Evolutionary conservation across 1,284 basidiomycete species (phyloP), one percentile per base, ranked within the genome.

Genomic region (Cryptococcus sp.): DNA sequence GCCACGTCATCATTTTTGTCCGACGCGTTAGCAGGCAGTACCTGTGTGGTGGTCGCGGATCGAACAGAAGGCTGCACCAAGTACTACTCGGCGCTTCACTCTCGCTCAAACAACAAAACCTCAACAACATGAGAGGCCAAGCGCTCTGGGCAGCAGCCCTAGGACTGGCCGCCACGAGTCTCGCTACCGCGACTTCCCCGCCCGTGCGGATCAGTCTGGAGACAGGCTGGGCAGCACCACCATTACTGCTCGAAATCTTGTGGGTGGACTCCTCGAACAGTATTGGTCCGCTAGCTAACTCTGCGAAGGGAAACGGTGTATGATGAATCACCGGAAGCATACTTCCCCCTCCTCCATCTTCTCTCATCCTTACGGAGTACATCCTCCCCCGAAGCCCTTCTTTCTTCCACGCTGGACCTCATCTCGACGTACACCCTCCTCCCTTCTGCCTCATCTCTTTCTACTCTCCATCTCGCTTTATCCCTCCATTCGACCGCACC

Each of bases 231-330:
- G 75, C 83, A 4, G 83, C 86, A 20, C 83, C 88, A 6, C 84
- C 88, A 12, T 79, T 87, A 9, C 71, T 93, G 1, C 81, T 92
- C 20, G 93, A 96, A 78, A 82, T 89, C 50, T 76, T 97, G 88
- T 94, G 69, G 70, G 88, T 75, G 2, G n/a, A n/a, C 40, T 43
- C 6, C 43, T 18, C n/a, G n/a, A n/a, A 24, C n/a, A 46, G 57
- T 23, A 57, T n/a, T 23, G n/a, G 38, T 9, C 5, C 1, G 24
- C 13, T 7, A 38, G 46, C 57, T 39, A 33, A 8, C 16, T 28
- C 11, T n/a, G 12, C n/a, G 11, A 56, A 87, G 85, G 45, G 85
- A 87, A 70, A 79, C 83, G 0, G 77, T 84, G 8, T 74, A 82
- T n/a, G 70, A 85, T 46, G 87, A 90, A 68, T 81, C 84, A 44